A percentile compares a stretch with the other conserved stretches of the same genome.
phyloP scores from a whole-genome alignment of 2,329 filamentous ascomycete species.

The Eurotiales sp. region DNA sequence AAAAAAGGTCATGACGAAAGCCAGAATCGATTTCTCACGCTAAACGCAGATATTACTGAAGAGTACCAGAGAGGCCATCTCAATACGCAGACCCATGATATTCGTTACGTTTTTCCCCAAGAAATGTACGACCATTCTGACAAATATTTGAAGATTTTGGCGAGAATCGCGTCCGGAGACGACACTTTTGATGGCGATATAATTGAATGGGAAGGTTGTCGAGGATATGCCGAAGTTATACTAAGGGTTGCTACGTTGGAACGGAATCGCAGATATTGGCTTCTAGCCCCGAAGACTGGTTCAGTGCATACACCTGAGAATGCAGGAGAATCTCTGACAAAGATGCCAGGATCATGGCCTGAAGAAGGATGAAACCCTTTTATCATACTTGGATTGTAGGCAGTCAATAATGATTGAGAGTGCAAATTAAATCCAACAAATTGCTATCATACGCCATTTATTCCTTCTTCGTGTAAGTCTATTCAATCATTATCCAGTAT shows the following conservation, averaged over 20 bases:
- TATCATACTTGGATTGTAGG: too few species aligned
- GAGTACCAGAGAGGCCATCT: not conserved
- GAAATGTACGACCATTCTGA: not conserved
- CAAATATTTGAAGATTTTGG: not conserved
- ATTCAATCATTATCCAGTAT: too few species aligned
- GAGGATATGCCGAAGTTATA: not conserved
- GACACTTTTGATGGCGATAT: not conserved
- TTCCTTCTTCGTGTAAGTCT: too few species aligned
- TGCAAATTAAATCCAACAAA: too few species aligned
- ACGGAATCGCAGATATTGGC: not conserved
- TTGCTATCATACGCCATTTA: too few species aligned
- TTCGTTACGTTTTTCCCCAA: not conserved
- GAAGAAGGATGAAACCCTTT: not conserved
- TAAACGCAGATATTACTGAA: not conserved
- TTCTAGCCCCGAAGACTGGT: not conserved
- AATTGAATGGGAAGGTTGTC: not conserved
- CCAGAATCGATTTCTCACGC: not conserved
- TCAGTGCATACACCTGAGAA: not conserved
- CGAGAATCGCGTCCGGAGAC: not conserved
- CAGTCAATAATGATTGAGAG: too few species aligned
- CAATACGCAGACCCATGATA: not conserved
- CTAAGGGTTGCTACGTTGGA: not conserved
- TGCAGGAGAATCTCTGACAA: not conserved
- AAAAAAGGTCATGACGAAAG: not conserved
- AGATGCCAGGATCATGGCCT: slow-evolving; percentile 3